Evolutionary conservation across 2,329 filamentous ascomycete genomes (phyloP).

Genomic region (Neurospora sp.): DNA sequence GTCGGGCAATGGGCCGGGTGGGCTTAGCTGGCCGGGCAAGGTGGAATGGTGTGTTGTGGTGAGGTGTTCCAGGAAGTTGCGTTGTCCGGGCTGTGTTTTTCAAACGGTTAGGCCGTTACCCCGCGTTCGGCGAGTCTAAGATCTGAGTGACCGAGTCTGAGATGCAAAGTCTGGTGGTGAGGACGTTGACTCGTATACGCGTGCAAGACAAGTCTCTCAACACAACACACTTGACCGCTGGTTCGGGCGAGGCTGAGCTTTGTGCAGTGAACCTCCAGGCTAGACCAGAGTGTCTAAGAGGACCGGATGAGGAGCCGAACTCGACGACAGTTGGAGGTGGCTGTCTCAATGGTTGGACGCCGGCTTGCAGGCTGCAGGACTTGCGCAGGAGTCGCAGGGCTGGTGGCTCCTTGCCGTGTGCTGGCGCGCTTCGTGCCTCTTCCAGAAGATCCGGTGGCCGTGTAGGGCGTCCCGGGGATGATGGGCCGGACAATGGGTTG

Average conservation of each 20-base stretch:
- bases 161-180: not conserved
- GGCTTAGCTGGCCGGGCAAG: not conserved
- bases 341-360: not conserved
- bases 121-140: not conserved
- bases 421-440: not conserved
- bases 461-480: not conserved
- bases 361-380: not conserved
- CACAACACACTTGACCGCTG: not conserved
- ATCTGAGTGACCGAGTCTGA: not conserved
- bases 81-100: not conserved
- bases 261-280: not conserved
- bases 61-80: not conserved
- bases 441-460: not conserved
- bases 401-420: not conserved
- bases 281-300: not conserved
- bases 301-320: not conserved
- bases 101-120: not conserved
- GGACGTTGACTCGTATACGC: not conserved
- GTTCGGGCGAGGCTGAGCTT: not conserved
- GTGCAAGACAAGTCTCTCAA: not conserved
- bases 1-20: not conserved
- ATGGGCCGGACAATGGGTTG: not conserved
- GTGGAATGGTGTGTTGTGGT: not conserved
- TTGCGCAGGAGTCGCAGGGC: not conserved
- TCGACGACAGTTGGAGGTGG: not conserved